phyloP scores from a whole-genome alignment of 371 early-diverging fungal species.

The Syncephalastrum racemosum region DNA sequence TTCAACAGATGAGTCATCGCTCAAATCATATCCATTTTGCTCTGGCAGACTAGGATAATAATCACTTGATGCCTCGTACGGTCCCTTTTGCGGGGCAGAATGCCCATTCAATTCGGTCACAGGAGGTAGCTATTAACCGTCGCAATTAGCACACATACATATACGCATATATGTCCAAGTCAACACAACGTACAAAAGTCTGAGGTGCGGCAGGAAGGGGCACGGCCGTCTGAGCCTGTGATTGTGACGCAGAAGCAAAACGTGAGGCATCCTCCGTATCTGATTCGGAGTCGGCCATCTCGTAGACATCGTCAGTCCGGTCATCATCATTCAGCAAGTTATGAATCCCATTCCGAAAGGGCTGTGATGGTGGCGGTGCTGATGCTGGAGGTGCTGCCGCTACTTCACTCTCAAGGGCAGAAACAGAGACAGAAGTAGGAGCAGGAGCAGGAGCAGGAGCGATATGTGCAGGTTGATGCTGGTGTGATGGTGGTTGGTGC shows the following conservation, averaged over 20 bases:
- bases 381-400: slow-evolving; percentile 4
- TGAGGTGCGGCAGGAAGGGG: no score
- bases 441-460: slow-evolving; percentile 3
- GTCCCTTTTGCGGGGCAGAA: slow-evolving; percentile 2
- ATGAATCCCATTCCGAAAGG: slow-evolving; percentile 29
- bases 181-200: no score
- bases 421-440: neutral
- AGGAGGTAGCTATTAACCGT: no score
- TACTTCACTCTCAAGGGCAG: neutral
- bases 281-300: slow-evolving; percentile 43
- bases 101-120: neutral
- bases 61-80: no score
- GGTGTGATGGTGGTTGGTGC: neutral
- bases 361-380: slow-evolving; percentile 1
- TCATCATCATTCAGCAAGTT: slow-evolving; percentile 30
- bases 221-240: neutral
- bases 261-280: slow-evolving; percentile 38
- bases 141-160: no score
- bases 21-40: slow-evolving; percentile 10
- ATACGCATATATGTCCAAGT: no score
- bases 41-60: neutral
- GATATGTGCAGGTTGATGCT: neutral
- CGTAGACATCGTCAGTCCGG: slow-evolving; percentile 24
- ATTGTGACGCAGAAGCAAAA: neutral
- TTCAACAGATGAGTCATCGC: slow-evolving; percentile 28